phyloP scores from a whole-genome alignment of 1,139 yeast genomes.

The Lodderomyces metapsilosis region DNA sequence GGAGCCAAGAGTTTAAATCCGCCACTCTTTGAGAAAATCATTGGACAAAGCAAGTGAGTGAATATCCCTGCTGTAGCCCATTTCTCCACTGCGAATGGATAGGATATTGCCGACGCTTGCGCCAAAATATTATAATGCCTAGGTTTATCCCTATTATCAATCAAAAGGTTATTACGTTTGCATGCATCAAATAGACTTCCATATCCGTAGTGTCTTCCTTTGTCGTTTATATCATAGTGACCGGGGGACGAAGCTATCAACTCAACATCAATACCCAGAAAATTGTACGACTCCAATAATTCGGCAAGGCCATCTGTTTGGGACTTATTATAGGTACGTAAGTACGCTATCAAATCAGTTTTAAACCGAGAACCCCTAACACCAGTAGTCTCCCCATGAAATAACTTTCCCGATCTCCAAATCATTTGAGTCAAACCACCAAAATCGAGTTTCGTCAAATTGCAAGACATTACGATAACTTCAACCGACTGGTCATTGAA shows the following conservation, averaged over 20 bases:
- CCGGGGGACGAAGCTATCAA: constrained; percentile 62
- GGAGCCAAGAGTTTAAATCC: constrained; percentile 23
- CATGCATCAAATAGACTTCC: constrained; percentile 48
- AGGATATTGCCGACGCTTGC: constrained; percentile 62
- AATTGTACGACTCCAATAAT: constrained; percentile 36
- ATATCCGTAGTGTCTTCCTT: constrained; percentile 45
- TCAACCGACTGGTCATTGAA: constrained; percentile 43
- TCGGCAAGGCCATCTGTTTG: constrained; percentile 27
- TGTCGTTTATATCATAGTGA: constrained; percentile 18
- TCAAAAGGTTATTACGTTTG: constrained; percentile 29
- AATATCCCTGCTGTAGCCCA: constrained; percentile 45
- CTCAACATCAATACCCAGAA: constrained; percentile 47
- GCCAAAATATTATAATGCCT: constrained; percentile 38
- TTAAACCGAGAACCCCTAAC: constrained; percentile 23
- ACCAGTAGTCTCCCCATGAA: constrained; percentile 7
- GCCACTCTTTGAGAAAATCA: constrained; percentile 23
- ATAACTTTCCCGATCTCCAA: constrained; percentile 59
- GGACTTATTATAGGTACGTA: constrained; percentile 37
- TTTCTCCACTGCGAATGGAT: constrained; percentile 40
- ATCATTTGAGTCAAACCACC: constrained; percentile 60
- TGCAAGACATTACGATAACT: constrained; percentile 60
- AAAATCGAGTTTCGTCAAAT: constrained; percentile 54
- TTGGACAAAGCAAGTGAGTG: constrained; percentile 55
- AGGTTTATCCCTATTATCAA: constrained; percentile 15
- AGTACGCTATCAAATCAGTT: constrained; percentile 40